phyloP scores from a whole-genome alignment of 495 filamentous ascomycete species.

The Penicillium odoratum region DNA sequence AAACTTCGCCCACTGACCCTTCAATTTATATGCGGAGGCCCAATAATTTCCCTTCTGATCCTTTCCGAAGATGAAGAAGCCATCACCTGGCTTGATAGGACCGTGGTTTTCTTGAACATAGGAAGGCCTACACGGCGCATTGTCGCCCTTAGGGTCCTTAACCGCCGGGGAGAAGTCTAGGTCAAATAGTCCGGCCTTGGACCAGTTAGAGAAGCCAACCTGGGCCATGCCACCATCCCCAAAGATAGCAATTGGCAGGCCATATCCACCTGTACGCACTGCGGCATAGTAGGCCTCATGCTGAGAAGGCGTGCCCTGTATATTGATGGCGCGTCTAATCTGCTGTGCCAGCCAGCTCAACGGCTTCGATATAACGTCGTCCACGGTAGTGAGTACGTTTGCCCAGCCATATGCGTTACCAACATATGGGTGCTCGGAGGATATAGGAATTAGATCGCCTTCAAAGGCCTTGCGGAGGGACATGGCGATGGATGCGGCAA shows the following conservation, averaged over 20 bases:
- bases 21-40: slow-evolving; percentile 30
- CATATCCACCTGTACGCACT: slow-evolving; percentile 21
- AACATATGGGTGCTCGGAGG: slow-evolving; percentile 24
- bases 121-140: slow-evolving; percentile 26
- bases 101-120: slow-evolving; percentile 31
- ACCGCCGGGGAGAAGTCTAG: slow-evolving; percentile 46
- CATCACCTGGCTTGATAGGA: slow-evolving; percentile 25
- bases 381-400: slow-evolving; percentile 33
- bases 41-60: slow-evolving; percentile 48
- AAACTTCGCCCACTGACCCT: slow-evolving; percentile 28
- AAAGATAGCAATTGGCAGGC: slow-evolving; percentile 29
- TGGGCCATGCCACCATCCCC: slow-evolving; percentile 37
- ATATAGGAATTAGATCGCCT: slow-evolving; percentile 29
- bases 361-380: slow-evolving; percentile 38
- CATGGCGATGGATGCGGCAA: slow-evolving; percentile 24
- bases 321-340: slow-evolving; percentile 36
- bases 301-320: slow-evolving; percentile 45
- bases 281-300: slow-evolving; percentile 34
- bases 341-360: slow-evolving; percentile 39
- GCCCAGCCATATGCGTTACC: slow-evolving; percentile 30
- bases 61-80: slow-evolving; percentile 45
- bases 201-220: slow-evolving; percentile 47
- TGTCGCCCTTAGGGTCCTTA: slow-evolving; percentile 3
- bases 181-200: slow-evolving; percentile 44
- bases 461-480: slow-evolving; percentile 27